Base-by-base conservation (phyloP, 129 eudicot species). In the Heracleum sosnowskyi region DNA sequence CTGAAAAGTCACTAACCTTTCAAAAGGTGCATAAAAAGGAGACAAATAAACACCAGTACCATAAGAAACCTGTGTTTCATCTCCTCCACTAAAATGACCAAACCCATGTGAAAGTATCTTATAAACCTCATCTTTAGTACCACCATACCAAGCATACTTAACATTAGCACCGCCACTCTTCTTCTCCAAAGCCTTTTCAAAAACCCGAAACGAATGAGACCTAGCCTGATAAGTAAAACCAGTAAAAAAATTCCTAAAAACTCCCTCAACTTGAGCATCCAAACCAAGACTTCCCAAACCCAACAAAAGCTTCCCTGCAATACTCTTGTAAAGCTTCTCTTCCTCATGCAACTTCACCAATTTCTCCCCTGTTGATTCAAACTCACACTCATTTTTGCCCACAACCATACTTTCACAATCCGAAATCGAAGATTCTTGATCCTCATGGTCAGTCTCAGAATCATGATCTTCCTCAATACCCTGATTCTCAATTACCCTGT, bases 121-220 rank as follows among this genome's bases (percentile, higher is more conserved):
- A 20, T 77, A 18, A 7, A 93, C 82, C 60, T 91, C 91, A 47
- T 81, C 81, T 71, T 77, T 88, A 16, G 91, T 83, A 70, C 60
- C 88, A 81, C 97, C 93, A 81, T 72, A 91, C 96, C 98, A 93
- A 70, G 86, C 98, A 73, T 86, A 91, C 83, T 82, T 91, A 16
- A 89, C 49, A 46, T 88, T 86, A 13, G 88, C 83, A 78, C 73
- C 73, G n/a, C 83, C 88, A 57, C 73, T 74, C 66, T 86, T 88
- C 20, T 53, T 81, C 78, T 47, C 87, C 78, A 85, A 60, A 9
- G 92, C 96, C 64, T 72, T 78, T 11, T 74, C 33, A 51, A 73
- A 87, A 7, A 85, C 57, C n/a, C 81, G 77, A 63, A 89, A 91
- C 7, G 88, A 69, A 15, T 77, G 76, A 26, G 86, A 11, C 81